Conservation (phyloP, 2,329 filamentous ascomycete species). For the Pezicula rhizophila region DNA sequence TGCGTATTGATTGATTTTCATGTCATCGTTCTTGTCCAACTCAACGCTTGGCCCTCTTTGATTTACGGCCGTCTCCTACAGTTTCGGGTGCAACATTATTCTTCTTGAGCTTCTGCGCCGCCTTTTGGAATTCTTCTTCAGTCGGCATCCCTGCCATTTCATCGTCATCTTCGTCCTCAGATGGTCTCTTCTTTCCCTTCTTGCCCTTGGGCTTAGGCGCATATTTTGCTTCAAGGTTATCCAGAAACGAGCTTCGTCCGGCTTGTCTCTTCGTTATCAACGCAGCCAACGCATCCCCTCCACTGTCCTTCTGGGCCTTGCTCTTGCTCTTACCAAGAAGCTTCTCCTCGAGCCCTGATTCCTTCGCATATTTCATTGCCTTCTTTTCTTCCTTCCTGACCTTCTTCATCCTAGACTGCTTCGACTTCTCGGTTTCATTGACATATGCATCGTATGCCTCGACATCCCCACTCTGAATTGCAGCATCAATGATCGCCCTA, state of each 20-base stretch:
- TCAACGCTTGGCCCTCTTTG: slow-evolving; percentile 20
- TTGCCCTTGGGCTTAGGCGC: slow-evolving; percentile 32
- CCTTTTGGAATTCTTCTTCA: slow-evolving; percentile 55
- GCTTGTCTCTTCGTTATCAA: slow-evolving; percentile 69
- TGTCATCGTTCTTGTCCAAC: neutral
- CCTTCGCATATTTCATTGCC: slow-evolving; percentile 68
- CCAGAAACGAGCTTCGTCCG: slow-evolving; percentile 59
- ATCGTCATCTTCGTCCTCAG: slow-evolving; percentile 57
- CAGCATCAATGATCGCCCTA: slow-evolving; percentile 70
- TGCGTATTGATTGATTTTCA: neutral
- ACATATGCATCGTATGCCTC: slow-evolving; percentile 62
- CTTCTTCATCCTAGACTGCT: slow-evolving; percentile 50
- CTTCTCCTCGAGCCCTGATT: slow-evolving; percentile 68
- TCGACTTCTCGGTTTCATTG: slow-evolving; percentile 63
- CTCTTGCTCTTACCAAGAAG: slow-evolving; percentile 48
- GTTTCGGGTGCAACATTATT: slow-evolving; percentile 4
- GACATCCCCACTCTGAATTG: slow-evolving; percentile 66
- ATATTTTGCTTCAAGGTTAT: slow-evolving; percentile 74
- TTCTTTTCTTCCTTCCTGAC: slow-evolving; percentile 65
- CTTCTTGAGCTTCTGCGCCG: slow-evolving; percentile 41
- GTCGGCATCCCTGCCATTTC: slow-evolving; percentile 53
- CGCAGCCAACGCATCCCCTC: slow-evolving; percentile 57
- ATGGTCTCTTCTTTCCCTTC: slow-evolving; percentile 44
- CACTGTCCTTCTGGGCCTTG: slow-evolving; percentile 33
- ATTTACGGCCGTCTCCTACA: slow-evolving; percentile 11